Base-by-base conservation (phyloP, 768 basidiomycete genomes). In the Suillus subaureus region DNA sequence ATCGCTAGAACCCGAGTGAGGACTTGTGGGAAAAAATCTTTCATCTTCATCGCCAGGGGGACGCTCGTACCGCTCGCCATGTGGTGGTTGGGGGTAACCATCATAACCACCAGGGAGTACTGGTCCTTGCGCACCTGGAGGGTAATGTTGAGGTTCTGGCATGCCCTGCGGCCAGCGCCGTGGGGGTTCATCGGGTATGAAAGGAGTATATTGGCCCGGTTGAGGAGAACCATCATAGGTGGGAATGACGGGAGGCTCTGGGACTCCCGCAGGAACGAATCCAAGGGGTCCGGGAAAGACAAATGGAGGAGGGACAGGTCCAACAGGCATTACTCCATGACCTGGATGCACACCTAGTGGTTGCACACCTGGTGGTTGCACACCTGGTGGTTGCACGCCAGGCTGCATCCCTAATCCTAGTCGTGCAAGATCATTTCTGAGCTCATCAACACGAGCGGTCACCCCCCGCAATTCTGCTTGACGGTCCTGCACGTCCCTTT, bases 401-500 rank as follows among this genome's bases (percentile, higher is more conserved):
- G 74, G 75, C 43, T 77, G 74, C 45, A 85, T 73, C 21, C 82
- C 81, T 66, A 79, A 69, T 60, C 82, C 76, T 11, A 89, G 67
- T 52, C 84, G 80, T 39, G 83, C 81, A 51, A 84, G 62, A 45
- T 81, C 83, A 4, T 80, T 77, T 37, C 79, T 73, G 6, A 87
- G 72, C 58, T 79, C 77, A 68, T 85, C 82, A 7, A 94, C 80
- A 13, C 90, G 84, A 21, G 85, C 87, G 51, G 85, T 80, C 9
- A 95, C 85, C 11, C 85, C 86, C 21, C 83, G 83, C 45, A 94
- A 77, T 72, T 94, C 93, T 4, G 84, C 81, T 67, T 92, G 92
- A 28, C 93, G 88, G 75, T 93, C 91, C 55, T 84, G 82, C 0
- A 93, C 91, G 73, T 95, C 93, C 40, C 88, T 84, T 64, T 84